Conservation (phyloP, 1,284 basidiomycete species). For the Rhodofomes roseus region DNA sequence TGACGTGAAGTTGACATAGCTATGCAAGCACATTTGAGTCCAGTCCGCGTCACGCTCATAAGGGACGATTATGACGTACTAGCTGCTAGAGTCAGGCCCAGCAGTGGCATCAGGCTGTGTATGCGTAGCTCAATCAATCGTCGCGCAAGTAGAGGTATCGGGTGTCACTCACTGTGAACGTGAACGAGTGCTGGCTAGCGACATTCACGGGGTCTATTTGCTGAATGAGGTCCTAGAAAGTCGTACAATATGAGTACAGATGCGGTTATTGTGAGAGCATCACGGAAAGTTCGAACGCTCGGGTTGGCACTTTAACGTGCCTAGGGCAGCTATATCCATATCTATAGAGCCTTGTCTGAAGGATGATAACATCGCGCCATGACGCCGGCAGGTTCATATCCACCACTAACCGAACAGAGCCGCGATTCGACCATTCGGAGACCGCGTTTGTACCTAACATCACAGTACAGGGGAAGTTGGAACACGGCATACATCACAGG, state of each 20-base stretch:
- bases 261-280: too few relatives aligned
- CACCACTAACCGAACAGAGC: too few relatives aligned
- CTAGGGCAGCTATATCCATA: too few relatives aligned
- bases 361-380: too few relatives aligned
- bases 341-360: too few relatives aligned
- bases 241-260: not conserved
- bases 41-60: not conserved
- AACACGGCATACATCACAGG: too few relatives aligned
- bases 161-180: constrained; percentile 33
- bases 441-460: too few relatives aligned
- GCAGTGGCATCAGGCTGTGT: constrained; percentile 36
- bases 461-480: too few relatives aligned
- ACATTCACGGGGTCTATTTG: constrained; percentile 38
- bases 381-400: too few relatives aligned
- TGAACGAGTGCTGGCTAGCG: constrained; percentile 26
- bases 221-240: constrained; percentile 49
- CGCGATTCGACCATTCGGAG: too few relatives aligned
- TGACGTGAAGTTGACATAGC: constrained; percentile 58
- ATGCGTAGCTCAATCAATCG: not conserved
- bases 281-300: too few relatives aligned
- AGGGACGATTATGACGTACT: constrained; percentile 36
- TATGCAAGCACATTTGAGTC: constrained; percentile 19
- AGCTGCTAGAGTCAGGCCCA: constrained; percentile 49
- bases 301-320: too few relatives aligned
- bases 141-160: not conserved